Evolutionary conservation across 2,329 filamentous ascomycete genomes (phyloP), one percentile per base, ranked within the genome.

Genomic region (Colletotrichum paranaense): DNA sequence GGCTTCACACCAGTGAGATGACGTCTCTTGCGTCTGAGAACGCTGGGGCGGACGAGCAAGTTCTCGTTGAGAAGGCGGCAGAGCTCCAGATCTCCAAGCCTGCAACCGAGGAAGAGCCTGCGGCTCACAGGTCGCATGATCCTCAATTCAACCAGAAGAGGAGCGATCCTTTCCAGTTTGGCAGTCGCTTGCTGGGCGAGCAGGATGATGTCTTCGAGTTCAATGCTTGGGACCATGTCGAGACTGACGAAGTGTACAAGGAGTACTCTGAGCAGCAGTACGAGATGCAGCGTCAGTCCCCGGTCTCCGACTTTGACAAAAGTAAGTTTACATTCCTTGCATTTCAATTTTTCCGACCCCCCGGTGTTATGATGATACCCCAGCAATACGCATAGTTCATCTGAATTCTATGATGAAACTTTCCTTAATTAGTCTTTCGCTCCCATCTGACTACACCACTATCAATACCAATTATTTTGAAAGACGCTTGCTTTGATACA

Each of bases 191-290:
- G 79, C 90, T 99, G 64, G 91, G 93, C 78, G 89, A 96, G 82
- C 91, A 92, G 80, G 95, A 98, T 85, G 89, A 98, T 81, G 94
- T 97, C 79, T 99, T 96, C 85, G 93, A 97, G 82, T 98, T 97
- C 90, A 99, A 99, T 83, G 97, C 97, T 49, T 99, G 97, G 97
- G 97, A 99, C 82, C 96, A 99, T 82, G 97, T 98, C 81, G 93
- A 96, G 84, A 95, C 95, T 81, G 96, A 98, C 85, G 91, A 94
- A 78, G 89, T 92, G 53, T 98, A 98, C 88, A 92, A 93, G 80
- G 91, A 93, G 80, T 98, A 97, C 83, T 92, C 95, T 74, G 91
- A 95, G 83, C 85, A 92, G 80, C 97, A 98, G 85, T 96, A 94
- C 80, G 90, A 90, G 59, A 93, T 93, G 84, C 97, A 99, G 85